Percentiles rank a stretch among this genome's conserved stretches.
Evolutionary conservation across 345 rosid species (phyloP).

Genomic region (Lepidium africanum): DNA sequence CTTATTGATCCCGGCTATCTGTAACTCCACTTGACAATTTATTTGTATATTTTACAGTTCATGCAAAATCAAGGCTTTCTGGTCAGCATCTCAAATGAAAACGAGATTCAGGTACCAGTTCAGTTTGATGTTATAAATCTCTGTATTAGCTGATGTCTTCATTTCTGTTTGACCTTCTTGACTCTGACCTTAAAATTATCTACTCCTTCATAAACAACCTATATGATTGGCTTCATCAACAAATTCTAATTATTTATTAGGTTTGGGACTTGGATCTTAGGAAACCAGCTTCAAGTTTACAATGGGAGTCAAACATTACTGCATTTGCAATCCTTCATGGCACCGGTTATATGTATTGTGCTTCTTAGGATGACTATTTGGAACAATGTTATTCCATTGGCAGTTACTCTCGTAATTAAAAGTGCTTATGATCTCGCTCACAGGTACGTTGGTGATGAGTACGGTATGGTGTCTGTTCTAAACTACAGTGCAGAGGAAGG

Average conservation of each 20-base stretch:
- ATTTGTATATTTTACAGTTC: slow-evolving; percentile 42
- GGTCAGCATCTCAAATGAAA: slow-evolving; percentile 54
- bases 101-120: slow-evolving; percentile 66
- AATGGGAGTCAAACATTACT: slow-evolving; percentile 78
- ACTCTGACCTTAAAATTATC: background rate
- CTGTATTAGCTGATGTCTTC: slow-evolving; percentile 2
- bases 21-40: slow-evolving; percentile 1
- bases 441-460: slow-evolving; percentile 85
- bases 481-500: slow-evolving; percentile 50
- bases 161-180: slow-evolving; percentile 3
- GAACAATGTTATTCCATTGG: background rate
- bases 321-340: slow-evolving; percentile 67
- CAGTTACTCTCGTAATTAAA: background rate
- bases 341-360: slow-evolving; percentile 63
- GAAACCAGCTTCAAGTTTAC: slow-evolving; percentile 38
- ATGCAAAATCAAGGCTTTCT: slow-evolving; percentile 72
- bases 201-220: slow-evolving; percentile 3
- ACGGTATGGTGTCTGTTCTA: slow-evolving; percentile 58
- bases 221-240: background rate
- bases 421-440: background rate
- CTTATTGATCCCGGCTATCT: background rate
- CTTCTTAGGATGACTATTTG: background rate
- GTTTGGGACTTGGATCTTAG: slow-evolving; percentile 81
- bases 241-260: slow-evolving; percentile 32
- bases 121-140: slow-evolving; percentile 13